Conservation (phyloP, 2,329 filamentous ascomycete genomes). For the Sarocladium oryzae region DNA sequence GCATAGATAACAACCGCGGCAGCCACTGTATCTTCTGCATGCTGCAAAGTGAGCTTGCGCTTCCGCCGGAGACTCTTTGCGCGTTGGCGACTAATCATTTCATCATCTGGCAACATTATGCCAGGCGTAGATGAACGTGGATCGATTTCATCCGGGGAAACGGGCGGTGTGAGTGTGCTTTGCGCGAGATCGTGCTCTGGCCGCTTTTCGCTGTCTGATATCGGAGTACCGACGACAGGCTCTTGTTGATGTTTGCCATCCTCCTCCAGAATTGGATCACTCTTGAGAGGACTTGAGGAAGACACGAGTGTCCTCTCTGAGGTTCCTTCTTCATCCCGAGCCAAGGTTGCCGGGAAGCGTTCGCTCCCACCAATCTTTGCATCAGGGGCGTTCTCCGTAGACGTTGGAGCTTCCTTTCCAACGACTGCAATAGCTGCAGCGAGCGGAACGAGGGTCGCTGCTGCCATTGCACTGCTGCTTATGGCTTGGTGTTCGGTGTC, state of each 20-base stretch:
- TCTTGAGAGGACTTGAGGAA: no score
- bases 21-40: constrained; percentile 46
- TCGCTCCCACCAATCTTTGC: not conserved
- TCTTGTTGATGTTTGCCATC: not conserved
- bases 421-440: no score
- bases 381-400: not conserved
- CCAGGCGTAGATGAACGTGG: constrained; percentile 37
- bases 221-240: not conserved
- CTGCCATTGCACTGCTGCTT: not conserved
- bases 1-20: constrained; percentile 49
- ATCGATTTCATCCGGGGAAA: constrained; percentile 13
- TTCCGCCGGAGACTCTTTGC: constrained; percentile 38
- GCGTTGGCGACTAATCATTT: constrained; percentile 31
- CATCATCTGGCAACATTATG: constrained; percentile 37
- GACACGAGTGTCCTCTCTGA: no score
- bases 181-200: not conserved
- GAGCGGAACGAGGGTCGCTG: not conserved
- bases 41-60: constrained; percentile 36
- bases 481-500: not conserved
- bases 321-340: no score
- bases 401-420: not conserved
- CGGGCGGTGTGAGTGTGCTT: not conserved
- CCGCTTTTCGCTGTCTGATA: not conserved
- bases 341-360: no score
- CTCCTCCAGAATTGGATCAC: no score